Conservation (phyloP, 768 basidiomycete genomes). For the Dendrothele bispora region DNA sequence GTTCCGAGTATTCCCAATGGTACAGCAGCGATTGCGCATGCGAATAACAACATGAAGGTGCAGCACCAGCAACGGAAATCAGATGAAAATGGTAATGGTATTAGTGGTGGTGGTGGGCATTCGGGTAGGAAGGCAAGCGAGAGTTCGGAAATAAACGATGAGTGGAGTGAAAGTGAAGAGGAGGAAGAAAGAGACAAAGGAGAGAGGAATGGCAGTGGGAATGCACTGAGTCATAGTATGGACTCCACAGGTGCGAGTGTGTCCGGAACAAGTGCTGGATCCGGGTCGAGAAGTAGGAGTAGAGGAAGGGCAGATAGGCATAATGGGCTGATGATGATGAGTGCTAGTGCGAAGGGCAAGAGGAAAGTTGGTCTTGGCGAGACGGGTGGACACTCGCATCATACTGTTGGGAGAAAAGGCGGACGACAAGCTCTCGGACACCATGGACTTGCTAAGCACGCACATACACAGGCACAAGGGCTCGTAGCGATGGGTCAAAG, state of each 20-base stretch:
- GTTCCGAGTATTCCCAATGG: too few relatives aligned
- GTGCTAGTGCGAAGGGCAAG: slow-evolving; percentile 1
- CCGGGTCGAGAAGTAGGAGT: slow-evolving; percentile 1
- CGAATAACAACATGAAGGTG: too few relatives aligned
- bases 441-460: background rate
- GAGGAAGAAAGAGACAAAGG: slow-evolving; percentile 4
- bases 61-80: too few relatives aligned
- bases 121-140: too few relatives aligned
- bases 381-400: background rate
- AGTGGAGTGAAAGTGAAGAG: slow-evolving; percentile 33
- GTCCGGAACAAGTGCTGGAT: background rate
- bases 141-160: too few relatives aligned
- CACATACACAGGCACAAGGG: background rate
- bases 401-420: background rate
- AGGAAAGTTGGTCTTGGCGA: background rate
- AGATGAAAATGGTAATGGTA: too few relatives aligned
- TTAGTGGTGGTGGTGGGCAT: too few relatives aligned
- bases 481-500: too few relatives aligned
- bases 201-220: background rate
- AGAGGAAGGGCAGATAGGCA: background rate
- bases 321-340: slow-evolving; percentile 8
- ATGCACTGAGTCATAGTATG: too few relatives aligned
- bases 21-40: too few relatives aligned
- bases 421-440: background rate
- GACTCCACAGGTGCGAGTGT: background rate